These are phyloP conservation scores for Massarina eburnea DNA, from an alignment of 2,329 filamentous ascomycete genomes.

Conservation along the genomic window DNA sequence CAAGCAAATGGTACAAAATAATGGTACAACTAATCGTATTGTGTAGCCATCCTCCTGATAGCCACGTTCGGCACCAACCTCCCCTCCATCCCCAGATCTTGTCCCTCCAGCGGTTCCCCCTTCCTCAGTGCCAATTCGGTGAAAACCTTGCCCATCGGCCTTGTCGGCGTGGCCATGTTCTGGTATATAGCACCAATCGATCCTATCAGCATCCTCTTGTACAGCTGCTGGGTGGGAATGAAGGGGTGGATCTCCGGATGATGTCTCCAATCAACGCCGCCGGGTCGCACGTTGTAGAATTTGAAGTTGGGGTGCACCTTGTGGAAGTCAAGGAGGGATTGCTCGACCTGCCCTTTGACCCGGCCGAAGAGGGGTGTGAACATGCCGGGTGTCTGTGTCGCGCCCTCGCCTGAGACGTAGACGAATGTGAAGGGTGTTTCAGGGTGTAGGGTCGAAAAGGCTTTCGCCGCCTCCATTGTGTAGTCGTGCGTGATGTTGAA, in stretches of 20 bases:
- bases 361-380: constrained; percentile 62
- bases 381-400: constrained; percentile 58
- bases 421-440: constrained; percentile 66
- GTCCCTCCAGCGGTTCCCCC: constrained; percentile 43
- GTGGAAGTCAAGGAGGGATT: constrained; percentile 57
- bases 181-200: constrained; percentile 31
- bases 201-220: constrained; percentile 19
- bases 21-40: neutral
- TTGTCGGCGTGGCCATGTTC: constrained; percentile 48
- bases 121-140: constrained; percentile 54
- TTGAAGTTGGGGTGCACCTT: constrained; percentile 50
- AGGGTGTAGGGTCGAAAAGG: constrained; percentile 56
- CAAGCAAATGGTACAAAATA: neutral
- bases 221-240: constrained; percentile 29
- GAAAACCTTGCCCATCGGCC: constrained; percentile 51
- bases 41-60: constrained; percentile 43
- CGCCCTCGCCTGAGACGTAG: constrained; percentile 67
- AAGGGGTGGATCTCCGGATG: constrained; percentile 46
- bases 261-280: constrained; percentile 55
- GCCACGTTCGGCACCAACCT: constrained; percentile 44
- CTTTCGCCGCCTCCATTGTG: constrained; percentile 63
- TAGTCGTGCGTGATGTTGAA: constrained; percentile 69
- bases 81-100: constrained; percentile 44
- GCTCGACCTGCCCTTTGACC: constrained; percentile 69
- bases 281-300: constrained; percentile 61